Percentiles rank a stretch among this genome's conserved stretches.
Conservation (phyloP, 2,329 filamentous ascomycete genomes). For the Colletotrichum lini region DNA sequence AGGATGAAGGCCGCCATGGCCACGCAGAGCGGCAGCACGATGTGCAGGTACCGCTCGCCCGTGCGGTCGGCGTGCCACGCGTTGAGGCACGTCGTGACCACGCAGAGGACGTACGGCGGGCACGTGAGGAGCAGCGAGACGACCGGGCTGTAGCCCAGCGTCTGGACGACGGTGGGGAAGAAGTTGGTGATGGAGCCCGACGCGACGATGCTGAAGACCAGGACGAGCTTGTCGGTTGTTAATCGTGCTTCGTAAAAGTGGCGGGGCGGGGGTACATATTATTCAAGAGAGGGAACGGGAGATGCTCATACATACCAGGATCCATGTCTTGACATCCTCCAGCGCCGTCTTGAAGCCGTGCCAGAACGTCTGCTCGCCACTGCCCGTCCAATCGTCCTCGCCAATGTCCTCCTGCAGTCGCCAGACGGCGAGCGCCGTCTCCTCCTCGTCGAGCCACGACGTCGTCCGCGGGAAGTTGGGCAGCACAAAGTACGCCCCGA, state of each 20-base stretch:
- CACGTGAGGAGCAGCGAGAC: conserved; percentile 74
- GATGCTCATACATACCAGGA: conserved; percentile 59
- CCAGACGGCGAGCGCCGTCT: conserved; percentile 72
- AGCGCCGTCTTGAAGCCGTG: conserved; percentile 70
- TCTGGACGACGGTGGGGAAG: conserved; percentile 79
- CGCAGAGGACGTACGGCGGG: conserved; percentile 75
- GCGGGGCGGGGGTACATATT: neutral
- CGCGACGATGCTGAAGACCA: conserved; percentile 70
- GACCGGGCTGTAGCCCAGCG: conserved; percentile 74
- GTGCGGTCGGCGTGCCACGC: conserved; percentile 80
- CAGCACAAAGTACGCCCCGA: conserved; percentile 70
- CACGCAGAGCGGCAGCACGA: conserved; percentile 73
- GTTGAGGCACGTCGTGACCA: conserved; percentile 74
- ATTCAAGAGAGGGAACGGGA: too few species aligned
- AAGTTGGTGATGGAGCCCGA: conserved; percentile 76
- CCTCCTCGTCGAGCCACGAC: conserved; percentile 42
- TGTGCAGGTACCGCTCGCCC: conserved; percentile 79
- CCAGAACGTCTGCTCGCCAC: conserved; percentile 68
- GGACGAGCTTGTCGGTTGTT: conserved; percentile 57
- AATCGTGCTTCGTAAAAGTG: neutral
- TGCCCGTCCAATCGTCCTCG: conserved; percentile 73
- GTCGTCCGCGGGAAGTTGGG: conserved; percentile 73
- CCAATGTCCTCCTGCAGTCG: conserved; percentile 75
- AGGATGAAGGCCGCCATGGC: conserved; percentile 77
- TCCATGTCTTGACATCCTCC: conserved; percentile 71